Base-by-base conservation (phyloP, 805 yeast genomes). In the Monosporozyma aerobia region DNA sequence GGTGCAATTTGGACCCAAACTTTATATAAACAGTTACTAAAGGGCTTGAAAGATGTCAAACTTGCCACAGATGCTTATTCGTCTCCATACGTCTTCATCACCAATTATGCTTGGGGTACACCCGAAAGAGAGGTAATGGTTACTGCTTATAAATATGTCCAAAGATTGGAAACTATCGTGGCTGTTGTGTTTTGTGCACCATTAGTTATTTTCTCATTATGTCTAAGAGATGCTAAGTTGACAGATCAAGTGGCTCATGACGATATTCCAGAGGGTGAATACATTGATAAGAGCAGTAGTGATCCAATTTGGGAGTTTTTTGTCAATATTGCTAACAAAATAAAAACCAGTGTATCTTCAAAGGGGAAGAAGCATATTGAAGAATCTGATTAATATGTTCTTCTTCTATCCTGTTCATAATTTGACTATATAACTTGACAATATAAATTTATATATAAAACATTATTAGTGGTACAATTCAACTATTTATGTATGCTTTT, bases 1-100 rank as follows among this genome's bases (percentile, higher is more conserved):
- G 89, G 88, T 57, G 87, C 88, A 32, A 74, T 84, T 44, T 85
- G 89, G 89, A 79, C 87, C 11, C 81, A 82, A 61, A 62, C 73
- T 16, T 69, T 85, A 59, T 84, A 79, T 62, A 60, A 63, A 23
- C 62, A 74, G 58, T 65, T 81, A 48, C 52, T 60, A 33, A 65
- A 70, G 47, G 58, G 69, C 52, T 55, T 72, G 59, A 61, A 63
- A 8, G 70, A 77, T 54, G 59, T 67, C 1, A 64, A 73, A 0
- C 55, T 76, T n/a, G 80, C 80, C 8, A 57, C 67, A 0, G 55
- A 51, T 2, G 83, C 81, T 13, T 82, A 81, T 59, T 73, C 71
- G 2, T 66, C 74, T 16, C 90, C 90, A 35, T 74, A 75, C 57
- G 65, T 73, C 0, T 82, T 79, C 57, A 71, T 77, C 48, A 54